Base-by-base conservation (phyloP, 2,329 filamentous ascomycete genomes). In the Dactylellina drechsleri region DNA sequence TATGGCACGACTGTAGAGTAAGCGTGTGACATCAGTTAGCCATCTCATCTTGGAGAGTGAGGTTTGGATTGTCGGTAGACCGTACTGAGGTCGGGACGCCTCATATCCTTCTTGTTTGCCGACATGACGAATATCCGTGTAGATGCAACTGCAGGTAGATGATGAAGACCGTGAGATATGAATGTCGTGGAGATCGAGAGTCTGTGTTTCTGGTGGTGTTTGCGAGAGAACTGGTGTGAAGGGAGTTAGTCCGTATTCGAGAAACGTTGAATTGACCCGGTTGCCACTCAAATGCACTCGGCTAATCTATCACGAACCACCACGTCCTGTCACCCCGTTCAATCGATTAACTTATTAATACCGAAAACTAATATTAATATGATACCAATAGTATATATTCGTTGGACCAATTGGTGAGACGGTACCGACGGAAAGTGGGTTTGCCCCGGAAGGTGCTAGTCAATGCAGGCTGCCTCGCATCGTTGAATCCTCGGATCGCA, bases 61-160 rank as follows among this genome's bases (percentile, higher is more conserved):
- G n/a, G 13, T 43, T n/a, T 36, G 8, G 31, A 40, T 12, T 28
- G 7, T 12, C 49, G 13, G 23, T 15, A 43, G 10, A 57, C n/a
- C 70, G 36, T 54, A 74, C 70, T 67, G 41, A 74, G 70, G 43
- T 74, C 70, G 16, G 70, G 10, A n/a, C 70, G 70, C 57, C 70
- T 66, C 70, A 74, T 74, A 58, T 74, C 70, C 62, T 74, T 74
- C 62, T 66, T 66, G 41, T 20, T 66, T 13, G 41, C 41, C 62
- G 70, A 66, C 70, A 74, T 74, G 40, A 31, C 26, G 26, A 28
- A 7, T 67, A 45, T 13, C 12, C 45, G 66, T 47, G 20, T 10
- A 40, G 8, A 28, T 28, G 7, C 7, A 28, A 28, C 7, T 7
- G 26, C 26, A 7, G 7, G 26, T 28, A 28, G 7, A 28, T 4